phyloP scores from a whole-genome alignment of 2,329 filamentous ascomycete species.

The Clonostachys chloroleuca region DNA sequence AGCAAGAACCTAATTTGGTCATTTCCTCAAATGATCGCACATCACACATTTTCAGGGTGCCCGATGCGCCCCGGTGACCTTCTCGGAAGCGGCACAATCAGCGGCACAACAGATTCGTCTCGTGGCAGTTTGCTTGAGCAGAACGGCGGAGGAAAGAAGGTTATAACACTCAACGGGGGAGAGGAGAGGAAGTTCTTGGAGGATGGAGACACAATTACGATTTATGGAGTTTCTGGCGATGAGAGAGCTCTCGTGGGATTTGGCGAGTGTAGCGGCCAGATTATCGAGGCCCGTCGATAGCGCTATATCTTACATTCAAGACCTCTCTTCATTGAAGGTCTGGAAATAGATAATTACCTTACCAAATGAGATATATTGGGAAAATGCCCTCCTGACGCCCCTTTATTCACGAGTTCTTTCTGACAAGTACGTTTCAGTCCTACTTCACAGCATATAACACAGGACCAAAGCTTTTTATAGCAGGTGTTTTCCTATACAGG shows the following conservation, averaged over 20 bases:
- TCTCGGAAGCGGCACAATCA: conserved; percentile 47
- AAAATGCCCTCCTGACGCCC: too few relatives aligned
- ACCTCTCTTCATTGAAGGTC: too few relatives aligned
- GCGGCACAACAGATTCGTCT: conserved; percentile 48
- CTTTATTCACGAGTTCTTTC: too few relatives aligned
- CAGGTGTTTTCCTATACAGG: too few relatives aligned
- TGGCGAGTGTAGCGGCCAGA: background rate
- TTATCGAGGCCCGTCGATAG: too few relatives aligned
- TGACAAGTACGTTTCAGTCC: too few relatives aligned
- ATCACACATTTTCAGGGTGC: conserved; percentile 70
- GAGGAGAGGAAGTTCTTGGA: conserved; percentile 67
- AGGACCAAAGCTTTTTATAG: too few relatives aligned
- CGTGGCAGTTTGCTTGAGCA: conserved; percentile 70
- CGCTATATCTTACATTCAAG: too few relatives aligned
- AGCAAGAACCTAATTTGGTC: conserved; percentile 56
- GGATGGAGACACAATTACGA: conserved; percentile 66
- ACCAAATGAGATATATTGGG: too few relatives aligned
- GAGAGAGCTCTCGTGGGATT: background rate
- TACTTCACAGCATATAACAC: too few relatives aligned
- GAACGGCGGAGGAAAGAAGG: conserved; percentile 62
- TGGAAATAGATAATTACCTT: too few relatives aligned
- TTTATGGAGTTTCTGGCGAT: conserved; percentile 20
- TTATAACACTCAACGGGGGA: conserved; percentile 56
- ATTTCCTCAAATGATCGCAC: conserved; percentile 73
- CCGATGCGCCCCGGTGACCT: conserved; percentile 66